Base-by-base conservation (phyloP, 768 basidiomycete species). In the Mycena crocata region DNA sequence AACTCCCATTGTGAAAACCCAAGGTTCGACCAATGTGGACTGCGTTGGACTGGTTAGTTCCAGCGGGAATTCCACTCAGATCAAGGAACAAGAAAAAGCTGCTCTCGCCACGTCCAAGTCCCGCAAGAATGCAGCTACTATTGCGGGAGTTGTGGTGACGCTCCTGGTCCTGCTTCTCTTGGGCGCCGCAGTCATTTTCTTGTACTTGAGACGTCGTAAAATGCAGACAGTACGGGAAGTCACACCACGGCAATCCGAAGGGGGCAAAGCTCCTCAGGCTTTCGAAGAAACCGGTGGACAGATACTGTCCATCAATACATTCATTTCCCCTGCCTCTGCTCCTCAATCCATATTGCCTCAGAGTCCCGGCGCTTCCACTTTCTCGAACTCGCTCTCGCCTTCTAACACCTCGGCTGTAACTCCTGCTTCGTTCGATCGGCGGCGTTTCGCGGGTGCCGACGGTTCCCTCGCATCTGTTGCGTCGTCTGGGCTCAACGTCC, bases 11-110 rank as follows among this genome's bases (percentile, higher is more conserved):
- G 72, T 78, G 23, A 67, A 58, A 2, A 78, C 76, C 6, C 39
- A 34, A 71, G 77, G 81, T 9, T 77, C 79, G 19, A 64, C 67
- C 12, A 73, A 84, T 65, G 69, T 74, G 2, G 50, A 50, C 21
- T 85, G 83, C 60, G 60, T 52, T 3, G 78, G 79, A 4, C 71
- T 80, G 0, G 67, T 72, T 23, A 80, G 79, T 44, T 54, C 68
- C 3, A 77, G 78, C 54, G 65, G 68, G n/a, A 78, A 73, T 34
- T 46, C 69, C 34, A 66, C 72, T 0, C 31, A 69, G 45, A 68
- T 80, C 26, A 51, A 69, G 31, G 64, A 64, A 12, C 51, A 74
- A 32, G 65, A 40, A 7, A 45, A 61, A 50, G 72, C 67, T 24
- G 73, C 71, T 10, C 59, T 37, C 19, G 48, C 37, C 9, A 64